Base-by-base conservation (phyloP, 2,329 filamentous ascomycete species). In the Apiospora rasikravindrae region DNA sequence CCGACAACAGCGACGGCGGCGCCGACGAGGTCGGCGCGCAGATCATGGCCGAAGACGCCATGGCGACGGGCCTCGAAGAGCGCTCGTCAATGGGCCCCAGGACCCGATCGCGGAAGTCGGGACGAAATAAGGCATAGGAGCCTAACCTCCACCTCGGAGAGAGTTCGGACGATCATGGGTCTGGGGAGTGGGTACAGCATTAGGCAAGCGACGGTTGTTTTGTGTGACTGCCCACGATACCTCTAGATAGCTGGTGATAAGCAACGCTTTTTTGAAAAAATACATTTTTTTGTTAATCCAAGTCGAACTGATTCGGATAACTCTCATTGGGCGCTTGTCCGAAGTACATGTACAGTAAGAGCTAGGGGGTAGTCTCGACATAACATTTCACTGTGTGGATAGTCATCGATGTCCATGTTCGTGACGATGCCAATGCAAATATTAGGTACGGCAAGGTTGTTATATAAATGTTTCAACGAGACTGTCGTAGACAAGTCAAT, bases 31-130 rank as follows among this genome's bases (percentile, higher is more conserved):
- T 64, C 1, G 57, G 57, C 57, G 57, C 57, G 8, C 57, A 64
- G 57, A 64, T 64, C 22, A 64, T 24, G 57, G 57, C 57, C 57
- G 57, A 64, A 13, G 57, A 64, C 29, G 57, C 57, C 57, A 64
- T 40, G 57, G 33, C 57, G 19, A 64, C 57, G 19, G 33, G 57
- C 22, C 10, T 64, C 33, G 57, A 64, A 2, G 57, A 64, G 57
- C 57, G 3, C 33, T 37, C 33, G 5, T 37, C 33, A 7, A 64
- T 22, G 8, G 57, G 57, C 19, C 57, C 57, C 33, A 19, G 2
- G 5, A 64, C 57, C 19, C 57, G 57, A n/a, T 64, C 57, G 57
- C 57, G 57, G 22, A 40, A 64, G 33, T 64, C 57, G 57, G 57
- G 57, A 37, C 57, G 57, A 11, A 64, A 40, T 64, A 64, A 64